Evolutionary conservation across 1,139 yeast species (phyloP).

Genomic region (Maudiozyma humilis): DNA sequence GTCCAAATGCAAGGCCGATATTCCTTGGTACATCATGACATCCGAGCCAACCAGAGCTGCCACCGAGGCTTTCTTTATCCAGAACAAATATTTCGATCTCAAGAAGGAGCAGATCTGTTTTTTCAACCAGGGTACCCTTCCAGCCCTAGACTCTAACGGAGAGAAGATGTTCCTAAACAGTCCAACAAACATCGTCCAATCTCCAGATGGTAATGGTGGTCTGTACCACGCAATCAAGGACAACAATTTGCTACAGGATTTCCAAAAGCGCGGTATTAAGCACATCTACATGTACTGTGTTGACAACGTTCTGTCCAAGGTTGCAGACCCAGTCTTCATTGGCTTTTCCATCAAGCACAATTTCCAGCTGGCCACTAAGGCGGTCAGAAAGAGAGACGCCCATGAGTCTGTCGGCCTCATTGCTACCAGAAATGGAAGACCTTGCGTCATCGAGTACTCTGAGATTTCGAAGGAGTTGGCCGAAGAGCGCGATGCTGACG

Average conservation of each 20-base stretch:
- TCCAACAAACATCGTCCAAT: slow-evolving; percentile 53
- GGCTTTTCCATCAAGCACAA: slow-evolving; percentile 69
- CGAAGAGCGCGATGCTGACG: slow-evolving; percentile 48
- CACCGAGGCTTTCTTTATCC: slow-evolving; percentile 65
- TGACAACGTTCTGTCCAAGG: slow-evolving; percentile 84
- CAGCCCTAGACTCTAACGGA: slow-evolving; percentile 75
- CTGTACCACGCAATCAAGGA: slow-evolving; percentile 73
- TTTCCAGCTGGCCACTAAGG: slow-evolving; percentile 83
- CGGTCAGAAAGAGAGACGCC: slow-evolving; percentile 86
- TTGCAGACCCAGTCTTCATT: slow-evolving; percentile 88
- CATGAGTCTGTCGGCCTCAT: slow-evolving; percentile 86
- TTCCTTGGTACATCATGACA: slow-evolving; percentile 94
- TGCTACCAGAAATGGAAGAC: slow-evolving; percentile 62
- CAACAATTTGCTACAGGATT: slow-evolving; percentile 60
- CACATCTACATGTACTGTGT: slow-evolving; percentile 97
- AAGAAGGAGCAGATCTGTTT: slow-evolving; percentile 51
- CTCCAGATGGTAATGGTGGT: slow-evolving; percentile 99
- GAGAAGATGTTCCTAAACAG: slow-evolving; percentile 56
- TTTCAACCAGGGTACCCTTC: slow-evolving; percentile 92
- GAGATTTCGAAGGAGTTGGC: slow-evolving; percentile 77
- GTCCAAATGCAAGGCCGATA: slow-evolving; percentile 36
- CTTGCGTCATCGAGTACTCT: slow-evolving; percentile 91
- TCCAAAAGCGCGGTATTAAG: slow-evolving; percentile 60
- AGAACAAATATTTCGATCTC: slow-evolving; percentile 65
- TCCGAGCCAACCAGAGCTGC: slow-evolving; percentile 75